phyloP scores from a whole-genome alignment of 768 basidiomycete species.

The Boletus speciosus region DNA sequence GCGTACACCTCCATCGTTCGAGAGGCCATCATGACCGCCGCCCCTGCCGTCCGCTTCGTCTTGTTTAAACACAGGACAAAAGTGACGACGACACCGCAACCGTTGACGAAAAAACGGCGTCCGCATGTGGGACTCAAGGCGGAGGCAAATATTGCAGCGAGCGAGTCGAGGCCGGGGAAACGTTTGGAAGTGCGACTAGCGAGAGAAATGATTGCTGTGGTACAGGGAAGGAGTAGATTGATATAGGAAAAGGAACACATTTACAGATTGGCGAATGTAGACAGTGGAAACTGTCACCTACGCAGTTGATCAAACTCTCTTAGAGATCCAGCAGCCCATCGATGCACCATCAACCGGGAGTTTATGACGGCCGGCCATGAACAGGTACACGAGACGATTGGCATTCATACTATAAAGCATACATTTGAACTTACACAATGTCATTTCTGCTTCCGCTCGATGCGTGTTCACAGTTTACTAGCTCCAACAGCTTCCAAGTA shows the following conservation, averaged over 20 bases:
- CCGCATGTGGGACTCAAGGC: conserved; percentile 54
- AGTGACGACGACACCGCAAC: conserved; percentile 58
- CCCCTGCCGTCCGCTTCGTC: conserved; percentile 66
- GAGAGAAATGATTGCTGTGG: conserved; percentile 67
- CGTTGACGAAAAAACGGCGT: conserved; percentile 79
- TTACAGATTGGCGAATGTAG: conserved; percentile 71
- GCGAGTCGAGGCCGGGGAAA: conserved; percentile 48
- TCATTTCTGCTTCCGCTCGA: too few species aligned
- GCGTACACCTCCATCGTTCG: conserved; percentile 73
- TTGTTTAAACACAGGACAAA: conserved; percentile 64
- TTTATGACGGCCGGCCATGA: too few species aligned
- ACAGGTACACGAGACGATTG: too few species aligned
- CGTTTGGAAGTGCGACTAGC: conserved; percentile 58
- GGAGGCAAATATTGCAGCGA: conserved; percentile 65
- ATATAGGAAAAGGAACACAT: conserved; percentile 57
- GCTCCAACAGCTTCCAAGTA: conserved; percentile 38
- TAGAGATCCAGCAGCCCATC: neutral
- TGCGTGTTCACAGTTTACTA: conserved; percentile 34
- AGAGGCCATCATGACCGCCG: conserved; percentile 60
- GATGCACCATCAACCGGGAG: too few species aligned
- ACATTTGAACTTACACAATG: too few species aligned
- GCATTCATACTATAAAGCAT: too few species aligned
- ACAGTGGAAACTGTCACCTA: conserved; percentile 35
- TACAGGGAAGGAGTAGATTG: conserved; percentile 56
- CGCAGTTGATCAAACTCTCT: conserved; percentile 6